These are phyloP conservation scores for Cryptomeria japonica DNA, from an alignment of 75 land plant species.

Conservation along the genomic window DNA sequence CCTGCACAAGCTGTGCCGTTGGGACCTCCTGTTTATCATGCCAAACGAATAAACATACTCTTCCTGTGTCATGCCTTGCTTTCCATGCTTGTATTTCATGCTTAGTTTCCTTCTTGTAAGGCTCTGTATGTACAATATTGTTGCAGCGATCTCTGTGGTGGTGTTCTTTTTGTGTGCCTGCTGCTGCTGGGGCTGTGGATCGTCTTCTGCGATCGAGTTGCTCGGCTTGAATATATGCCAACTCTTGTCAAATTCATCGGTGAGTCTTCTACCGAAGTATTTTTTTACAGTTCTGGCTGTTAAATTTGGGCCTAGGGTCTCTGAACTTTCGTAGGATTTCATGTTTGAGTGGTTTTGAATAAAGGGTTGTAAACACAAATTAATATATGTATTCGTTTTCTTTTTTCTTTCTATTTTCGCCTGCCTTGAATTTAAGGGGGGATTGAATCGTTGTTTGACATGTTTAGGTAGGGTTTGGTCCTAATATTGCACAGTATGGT, in stretches of 20 bases:
- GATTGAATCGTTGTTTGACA: too few species aligned
- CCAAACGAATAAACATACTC: neutral
- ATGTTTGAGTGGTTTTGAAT: neutral
- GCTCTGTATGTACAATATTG: neutral
- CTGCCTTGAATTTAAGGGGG: too few species aligned
- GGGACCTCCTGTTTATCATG: neutral
- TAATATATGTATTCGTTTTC: too few species aligned
- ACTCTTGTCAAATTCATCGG: conserved; percentile 35
- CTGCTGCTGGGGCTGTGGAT: neutral
- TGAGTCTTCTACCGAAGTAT: neutral
- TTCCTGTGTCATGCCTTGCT: neutral
- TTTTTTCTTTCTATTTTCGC: too few species aligned
- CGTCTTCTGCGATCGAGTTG: neutral
- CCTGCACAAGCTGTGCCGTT: neutral
- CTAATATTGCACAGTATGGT: neutral
- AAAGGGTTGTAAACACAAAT: neutral
- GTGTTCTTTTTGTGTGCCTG: neutral
- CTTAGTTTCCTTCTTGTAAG: neutral
- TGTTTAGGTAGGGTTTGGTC: neutral
- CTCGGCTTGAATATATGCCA: conserved; percentile 26
- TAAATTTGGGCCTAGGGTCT: neutral
- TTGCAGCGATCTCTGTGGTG: neutral
- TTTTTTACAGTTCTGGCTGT: neutral
- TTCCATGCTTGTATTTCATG: neutral
- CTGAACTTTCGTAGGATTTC: neutral